Percentiles rank a stretch among this genome's conserved stretches.
Conservation (phyloP, 345 rosid genomes). For the Ceriops decandra region DNA sequence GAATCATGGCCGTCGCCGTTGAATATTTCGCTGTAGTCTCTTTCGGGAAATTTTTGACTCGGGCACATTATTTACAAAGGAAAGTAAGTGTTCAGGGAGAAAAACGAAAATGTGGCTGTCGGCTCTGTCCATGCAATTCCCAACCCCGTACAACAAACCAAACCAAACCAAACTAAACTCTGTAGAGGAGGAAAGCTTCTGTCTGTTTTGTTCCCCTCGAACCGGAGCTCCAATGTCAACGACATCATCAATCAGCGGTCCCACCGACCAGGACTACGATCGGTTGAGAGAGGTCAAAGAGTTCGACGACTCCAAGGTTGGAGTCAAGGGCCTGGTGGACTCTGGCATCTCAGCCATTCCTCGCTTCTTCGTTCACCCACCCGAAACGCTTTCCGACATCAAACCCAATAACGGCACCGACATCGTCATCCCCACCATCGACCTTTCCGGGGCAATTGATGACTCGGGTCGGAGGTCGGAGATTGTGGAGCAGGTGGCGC, state of each 20-base stretch:
- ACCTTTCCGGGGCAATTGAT: slow-evolving; percentile 26
- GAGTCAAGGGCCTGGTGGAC: slow-evolving; percentile 48
- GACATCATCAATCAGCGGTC: not conserved
- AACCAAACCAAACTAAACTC: too few relatives aligned
- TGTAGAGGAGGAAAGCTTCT: not conserved
- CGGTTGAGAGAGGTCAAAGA: slow-evolving; percentile 29
- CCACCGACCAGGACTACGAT: slow-evolving; percentile 15
- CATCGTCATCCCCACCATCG: slow-evolving; percentile 36
- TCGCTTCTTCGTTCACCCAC: slow-evolving; percentile 44
- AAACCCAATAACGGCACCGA: not conserved
- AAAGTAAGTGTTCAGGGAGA: too few relatives aligned
- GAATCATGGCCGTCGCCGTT: too few relatives aligned
- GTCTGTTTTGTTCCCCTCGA: not conserved
- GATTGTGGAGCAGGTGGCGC: slow-evolving; percentile 25
- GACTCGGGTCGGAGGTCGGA: slow-evolving; percentile 11
- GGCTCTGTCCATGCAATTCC: too few relatives aligned
- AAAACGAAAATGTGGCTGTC: too few relatives aligned
- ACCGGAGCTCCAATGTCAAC: not conserved
- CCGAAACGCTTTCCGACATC: slow-evolving; percentile 30
- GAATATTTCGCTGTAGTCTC: too few relatives aligned
- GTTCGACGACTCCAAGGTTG: slow-evolving; percentile 43
- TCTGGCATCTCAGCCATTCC: slow-evolving; percentile 47
- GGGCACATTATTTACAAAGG: too few relatives aligned
- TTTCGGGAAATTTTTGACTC: too few relatives aligned
- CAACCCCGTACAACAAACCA: too few relatives aligned